Evolutionary conservation across 305 asterid species (phyloP), one percentile per base, ranked within the genome.

Genomic region (Plantago lanceolata): DNA sequence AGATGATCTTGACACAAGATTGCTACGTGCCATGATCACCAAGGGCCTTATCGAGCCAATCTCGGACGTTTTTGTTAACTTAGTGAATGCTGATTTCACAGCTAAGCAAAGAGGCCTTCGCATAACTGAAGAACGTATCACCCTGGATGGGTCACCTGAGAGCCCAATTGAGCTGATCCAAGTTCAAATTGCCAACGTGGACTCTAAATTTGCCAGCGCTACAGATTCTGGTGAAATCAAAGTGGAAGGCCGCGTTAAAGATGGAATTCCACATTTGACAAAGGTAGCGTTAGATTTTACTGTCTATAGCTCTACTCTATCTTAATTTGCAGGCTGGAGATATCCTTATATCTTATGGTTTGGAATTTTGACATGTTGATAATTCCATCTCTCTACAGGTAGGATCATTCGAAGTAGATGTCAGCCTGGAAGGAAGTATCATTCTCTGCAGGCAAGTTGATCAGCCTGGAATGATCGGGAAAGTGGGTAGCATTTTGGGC

Each of bases 381-480:
- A n/a, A 33, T 33, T 55, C 31, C 40, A 54, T 24, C 21, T 24
- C 19, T 55, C 40, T 26, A 6, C 59, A 55, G 59, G 59, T 89
- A 6, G 97, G 96, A 29, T 81, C 96, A 1, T 92, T 92, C 24
- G 98, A 86, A 44, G 95, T 92, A 60, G 98, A 92, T 33, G 95
- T 89, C 76, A 89, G 97, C 59, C 70, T 92, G 82, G 98, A 92
- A 66, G 97, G 98, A 20, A 87, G 90, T 66, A 66, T 89, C 45
- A 89, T 92, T 35, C 82, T 89, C 18, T 93, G 98, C 79, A 80
- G 98, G 69, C 98, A 93, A 74, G 96, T 89, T 19, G 98, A 93
- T 70, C 98, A 93, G 75, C 98, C 98, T 0, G 98, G 98, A 48
- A 87, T 93, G 97, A 87, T 93, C 0, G 95, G 98, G 14, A 85